Conservation (phyloP, 176 grass and related monocot species). For the Juncus effusus region DNA sequence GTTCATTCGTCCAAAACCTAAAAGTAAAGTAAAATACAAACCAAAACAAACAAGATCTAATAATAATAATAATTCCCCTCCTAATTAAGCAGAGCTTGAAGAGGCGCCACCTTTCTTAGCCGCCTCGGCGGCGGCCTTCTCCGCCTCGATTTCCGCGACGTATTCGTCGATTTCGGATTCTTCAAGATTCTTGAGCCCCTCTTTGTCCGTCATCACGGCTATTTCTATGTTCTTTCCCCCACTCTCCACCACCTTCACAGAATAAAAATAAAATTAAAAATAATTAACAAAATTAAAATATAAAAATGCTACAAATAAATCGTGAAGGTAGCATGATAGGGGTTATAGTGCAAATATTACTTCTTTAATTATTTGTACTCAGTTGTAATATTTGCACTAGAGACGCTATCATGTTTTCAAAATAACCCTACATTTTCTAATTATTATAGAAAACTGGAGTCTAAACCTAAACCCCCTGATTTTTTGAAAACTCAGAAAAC, state of each 20-base stretch:
- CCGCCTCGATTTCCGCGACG: slow-evolving; percentile 74
- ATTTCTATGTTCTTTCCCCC: slow-evolving; percentile 82
- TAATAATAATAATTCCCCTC: neutral
- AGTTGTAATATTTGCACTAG: too few species aligned
- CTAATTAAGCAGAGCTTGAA: slow-evolving; percentile 31
- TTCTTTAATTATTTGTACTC: too few species aligned
- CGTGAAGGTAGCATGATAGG: too few species aligned
- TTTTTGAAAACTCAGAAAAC: too few species aligned
- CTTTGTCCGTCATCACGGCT: slow-evolving; percentile 50
- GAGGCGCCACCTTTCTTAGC: slow-evolving; percentile 53
- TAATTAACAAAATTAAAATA: neutral
- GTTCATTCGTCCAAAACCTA: neutral
- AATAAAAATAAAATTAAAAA: too few species aligned
- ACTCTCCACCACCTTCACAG: slow-evolving; percentile 60
- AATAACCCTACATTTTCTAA: too few species aligned
- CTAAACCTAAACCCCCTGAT: too few species aligned
- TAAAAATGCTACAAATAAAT: neutral
- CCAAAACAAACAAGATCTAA: neutral
- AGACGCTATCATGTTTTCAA: too few species aligned
- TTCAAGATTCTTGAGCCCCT: slow-evolving; percentile 55
- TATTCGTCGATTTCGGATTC: slow-evolving; percentile 70
- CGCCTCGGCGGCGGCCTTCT: slow-evolving; percentile 86
- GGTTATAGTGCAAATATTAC: too few species aligned
- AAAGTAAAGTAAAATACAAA: neutral
- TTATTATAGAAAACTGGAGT: too few species aligned